Percentiles rank a stretch among this genome's conserved stretches.
phyloP scores from a whole-genome alignment of 1,139 yeast species.

The Candida dubliniensis region DNA sequence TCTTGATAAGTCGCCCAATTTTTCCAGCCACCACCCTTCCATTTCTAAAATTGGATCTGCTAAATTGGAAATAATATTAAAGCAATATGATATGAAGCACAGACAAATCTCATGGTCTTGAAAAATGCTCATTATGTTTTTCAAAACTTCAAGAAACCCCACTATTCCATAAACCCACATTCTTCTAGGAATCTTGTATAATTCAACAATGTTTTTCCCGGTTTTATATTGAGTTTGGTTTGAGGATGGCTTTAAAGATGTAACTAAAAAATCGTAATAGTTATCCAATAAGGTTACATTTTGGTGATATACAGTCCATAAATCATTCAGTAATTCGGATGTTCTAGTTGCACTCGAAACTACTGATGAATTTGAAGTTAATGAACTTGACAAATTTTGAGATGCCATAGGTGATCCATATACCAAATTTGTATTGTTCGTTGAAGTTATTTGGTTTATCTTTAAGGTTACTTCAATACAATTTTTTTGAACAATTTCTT shows the following conservation, averaged over 20 bases:
- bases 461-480: constrained; percentile 56
- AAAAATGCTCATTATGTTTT: constrained; percentile 63
- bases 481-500: constrained; percentile 68
- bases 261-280: constrained; percentile 67
- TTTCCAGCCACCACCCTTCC: constrained; percentile 79
- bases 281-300: constrained; percentile 65
- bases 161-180: constrained; percentile 86
- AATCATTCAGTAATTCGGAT: constrained; percentile 57
- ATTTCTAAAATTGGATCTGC: constrained; percentile 53
- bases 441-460: constrained; percentile 46
- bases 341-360: constrained; percentile 28
- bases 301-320: constrained; percentile 72
- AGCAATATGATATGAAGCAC: constrained; percentile 51
- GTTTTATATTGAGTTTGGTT: constrained; percentile 57
- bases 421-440: constrained; percentile 16
- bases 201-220: constrained; percentile 71
- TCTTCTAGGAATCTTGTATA: constrained; percentile 73
- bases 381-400: constrained; percentile 21
- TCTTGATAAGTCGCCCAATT: constrained; percentile 73
- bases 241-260: constrained; percentile 64
- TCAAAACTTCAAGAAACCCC: constrained; percentile 73
- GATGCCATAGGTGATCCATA: constrained; percentile 21
- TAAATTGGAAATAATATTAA: constrained; percentile 52
- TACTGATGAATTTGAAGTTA: constrained; percentile 19
- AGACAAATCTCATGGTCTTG: constrained; percentile 51